Percentiles rank a stretch among this genome's conserved stretches.
phyloP scores from a whole-genome alignment of 2,329 filamentous ascomycete species.

The Sordariomycetes sp. region DNA sequence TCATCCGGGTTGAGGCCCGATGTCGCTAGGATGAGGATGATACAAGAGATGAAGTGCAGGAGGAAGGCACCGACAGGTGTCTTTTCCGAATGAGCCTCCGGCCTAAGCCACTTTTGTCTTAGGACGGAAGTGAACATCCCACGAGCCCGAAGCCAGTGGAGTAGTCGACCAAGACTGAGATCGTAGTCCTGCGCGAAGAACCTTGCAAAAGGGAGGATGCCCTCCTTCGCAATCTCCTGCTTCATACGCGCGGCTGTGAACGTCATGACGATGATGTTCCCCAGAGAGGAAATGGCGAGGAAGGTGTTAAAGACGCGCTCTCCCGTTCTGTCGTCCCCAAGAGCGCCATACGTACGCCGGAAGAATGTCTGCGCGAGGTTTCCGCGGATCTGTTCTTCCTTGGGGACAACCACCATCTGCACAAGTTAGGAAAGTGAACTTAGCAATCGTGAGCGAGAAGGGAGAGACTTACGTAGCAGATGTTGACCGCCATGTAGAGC shows the following conservation, averaged over 20 bases:
- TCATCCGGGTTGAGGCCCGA: conserved; percentile 11
- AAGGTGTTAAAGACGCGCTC: conserved; percentile 29
- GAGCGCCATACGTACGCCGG: conserved; percentile 13
- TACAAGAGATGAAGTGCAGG: conserved; percentile 17
- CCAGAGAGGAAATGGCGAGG: conserved; percentile 37
- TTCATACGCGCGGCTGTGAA: conserved; percentile 43
- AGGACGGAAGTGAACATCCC: conserved; percentile 15
- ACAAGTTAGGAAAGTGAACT: conserved; percentile 11
- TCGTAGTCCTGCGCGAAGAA: conserved; percentile 29
- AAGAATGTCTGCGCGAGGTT: conserved; percentile 16
- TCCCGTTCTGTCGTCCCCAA: conserved; percentile 8
- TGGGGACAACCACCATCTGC: conserved; percentile 25
- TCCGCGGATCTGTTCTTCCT: conserved; percentile 8
- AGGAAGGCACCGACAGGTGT: conserved; percentile 21
- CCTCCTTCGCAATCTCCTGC: conserved; percentile 47
- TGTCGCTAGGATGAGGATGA: conserved; percentile 21
- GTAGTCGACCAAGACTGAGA: conserved; percentile 17
- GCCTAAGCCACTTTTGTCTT: conserved; percentile 15
- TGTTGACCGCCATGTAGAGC: conserved; percentile 22
- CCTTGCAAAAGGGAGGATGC: conserved; percentile 33
- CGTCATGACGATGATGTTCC: conserved; percentile 43
- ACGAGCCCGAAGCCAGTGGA: conserved; percentile 16
- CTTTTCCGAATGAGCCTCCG: conserved; percentile 19
- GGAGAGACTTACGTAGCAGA: conserved; percentile 17
- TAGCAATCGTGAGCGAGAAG: conserved; percentile 4